Evolutionary conservation across 2,329 filamentous ascomycete genomes (phyloP).

Genomic region (Aspergillus sp.): DNA sequence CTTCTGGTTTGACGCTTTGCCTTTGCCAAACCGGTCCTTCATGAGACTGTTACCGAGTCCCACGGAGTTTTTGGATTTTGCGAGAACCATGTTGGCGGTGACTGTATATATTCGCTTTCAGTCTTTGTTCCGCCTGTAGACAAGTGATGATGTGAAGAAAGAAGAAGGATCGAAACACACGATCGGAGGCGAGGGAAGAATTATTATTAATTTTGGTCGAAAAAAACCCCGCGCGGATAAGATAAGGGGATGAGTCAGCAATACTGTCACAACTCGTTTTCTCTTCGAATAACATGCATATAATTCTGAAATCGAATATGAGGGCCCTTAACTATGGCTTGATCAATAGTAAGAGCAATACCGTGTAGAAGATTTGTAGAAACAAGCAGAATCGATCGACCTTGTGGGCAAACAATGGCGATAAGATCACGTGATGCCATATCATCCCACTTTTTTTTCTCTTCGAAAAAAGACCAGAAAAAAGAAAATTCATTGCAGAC

Average conservation of each 20-base stretch:
- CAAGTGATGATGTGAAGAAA: background rate
- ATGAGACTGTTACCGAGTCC: constrained; percentile 96
- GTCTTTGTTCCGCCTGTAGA: too few relatives aligned
- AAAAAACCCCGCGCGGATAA: constrained; percentile 16
- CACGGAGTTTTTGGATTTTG: constrained; percentile 93
- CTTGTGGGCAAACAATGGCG: constrained; percentile 2
- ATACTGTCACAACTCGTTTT: background rate
- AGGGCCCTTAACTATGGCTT: too few relatives aligned
- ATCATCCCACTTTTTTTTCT: constrained; percentile 20
- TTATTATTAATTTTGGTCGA: constrained; percentile 11
- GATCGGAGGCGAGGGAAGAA: constrained; percentile 1
- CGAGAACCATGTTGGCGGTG: constrained; percentile 58
- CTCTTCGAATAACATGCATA: too few relatives aligned
- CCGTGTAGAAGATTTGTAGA: too few relatives aligned
- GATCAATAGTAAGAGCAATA: too few relatives aligned
- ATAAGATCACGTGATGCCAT: constrained; percentile 27
- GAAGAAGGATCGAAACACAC: constrained; percentile 3
- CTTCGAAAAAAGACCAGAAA: constrained; percentile 10
- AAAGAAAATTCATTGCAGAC: background rate
- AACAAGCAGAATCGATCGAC: too few relatives aligned
- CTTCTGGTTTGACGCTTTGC: constrained; percentile 79
- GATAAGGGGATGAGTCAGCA: constrained; percentile 24
- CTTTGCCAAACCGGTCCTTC: constrained; percentile 97
- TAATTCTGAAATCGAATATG: too few relatives aligned
- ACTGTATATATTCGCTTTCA: background rate